Percentiles rank a stretch among this genome's conserved stretches.
Conservation (phyloP, 352 stramenopile genomes). For the Globisporangium megalacanthum region DNA sequence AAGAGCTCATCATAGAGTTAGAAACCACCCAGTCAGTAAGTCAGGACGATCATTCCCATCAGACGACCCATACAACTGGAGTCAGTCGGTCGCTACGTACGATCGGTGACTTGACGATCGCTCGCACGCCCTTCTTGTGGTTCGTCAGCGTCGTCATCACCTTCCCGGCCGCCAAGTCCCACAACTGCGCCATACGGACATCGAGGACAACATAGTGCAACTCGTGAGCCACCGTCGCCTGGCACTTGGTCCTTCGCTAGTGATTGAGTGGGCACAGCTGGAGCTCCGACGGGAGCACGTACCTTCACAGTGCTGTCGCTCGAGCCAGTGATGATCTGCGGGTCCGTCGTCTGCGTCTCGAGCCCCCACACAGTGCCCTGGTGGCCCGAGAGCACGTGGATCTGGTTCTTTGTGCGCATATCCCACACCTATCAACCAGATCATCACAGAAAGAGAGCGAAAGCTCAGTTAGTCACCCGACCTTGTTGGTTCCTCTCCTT, state of each 20-base stretch:
- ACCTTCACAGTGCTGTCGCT: conserved; percentile 95
- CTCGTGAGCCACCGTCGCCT: not conserved
- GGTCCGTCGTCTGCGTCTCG: conserved; percentile 95
- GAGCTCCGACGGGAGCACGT: not conserved
- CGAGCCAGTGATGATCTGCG: conserved; percentile 91
- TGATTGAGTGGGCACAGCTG: not conserved
- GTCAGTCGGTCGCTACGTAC: conserved; percentile 25
- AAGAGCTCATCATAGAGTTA: conserved; percentile 12
- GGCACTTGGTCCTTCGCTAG: no score
- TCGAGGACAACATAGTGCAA: not conserved
- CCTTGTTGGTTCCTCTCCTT: not conserved
- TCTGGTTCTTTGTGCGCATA: conserved; percentile 98
- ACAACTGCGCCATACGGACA: conserved; percentile 61
- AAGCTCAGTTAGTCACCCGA: not conserved
- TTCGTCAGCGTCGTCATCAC: conserved; percentile 99
- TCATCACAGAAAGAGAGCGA: not conserved
- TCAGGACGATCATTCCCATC: not conserved
- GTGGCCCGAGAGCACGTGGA: conserved; percentile 96
- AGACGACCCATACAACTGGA: not conserved
- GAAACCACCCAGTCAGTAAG: not conserved
- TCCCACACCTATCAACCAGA: conserved; percentile 91
- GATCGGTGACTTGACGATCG: conserved; percentile 85
- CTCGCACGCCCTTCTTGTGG: conserved; percentile 98
- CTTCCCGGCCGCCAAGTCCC: conserved; percentile 98
- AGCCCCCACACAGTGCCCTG: conserved; percentile 94